phyloP scores from a whole-genome alignment of 768 basidiomycete species.

The Xerocomus brunneocitrinus region DNA sequence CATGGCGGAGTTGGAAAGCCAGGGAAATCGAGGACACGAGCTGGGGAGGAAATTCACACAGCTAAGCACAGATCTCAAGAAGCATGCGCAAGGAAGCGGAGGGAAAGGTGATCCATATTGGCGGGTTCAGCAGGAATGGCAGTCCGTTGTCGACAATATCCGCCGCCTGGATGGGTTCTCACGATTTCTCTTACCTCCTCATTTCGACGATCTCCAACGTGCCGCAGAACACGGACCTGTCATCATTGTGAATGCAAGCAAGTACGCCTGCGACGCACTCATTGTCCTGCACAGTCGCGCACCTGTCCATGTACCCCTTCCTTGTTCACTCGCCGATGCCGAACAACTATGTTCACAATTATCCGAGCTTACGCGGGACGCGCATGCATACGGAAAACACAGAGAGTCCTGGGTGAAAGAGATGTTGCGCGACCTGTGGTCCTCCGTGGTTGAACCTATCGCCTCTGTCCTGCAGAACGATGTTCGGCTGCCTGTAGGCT shows the following conservation, averaged over 20 bases:
- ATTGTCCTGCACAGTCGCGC: neutral
- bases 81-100: neutral
- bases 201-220: neutral
- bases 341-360: neutral
- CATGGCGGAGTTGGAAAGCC: neutral
- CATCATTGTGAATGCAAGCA: neutral
- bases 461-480: neutral
- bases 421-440: too few species aligned
- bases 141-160: neutral
- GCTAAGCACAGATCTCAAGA: neutral
- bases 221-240: neutral
- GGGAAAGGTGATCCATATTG: neutral
- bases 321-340: neutral
- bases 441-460: too few species aligned
- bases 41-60: neutral
- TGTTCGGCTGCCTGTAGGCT: neutral
- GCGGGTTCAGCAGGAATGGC: neutral
- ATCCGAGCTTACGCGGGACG: neutral
- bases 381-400: too few species aligned
- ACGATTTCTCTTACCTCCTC: neutral
- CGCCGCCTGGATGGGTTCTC: neutral
- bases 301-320: neutral
- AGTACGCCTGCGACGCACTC: neutral
- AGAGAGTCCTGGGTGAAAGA: too few species aligned
- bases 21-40: neutral